These are phyloP conservation scores for Shiraia bambusicola DNA, from an alignment of 2,329 filamentous ascomycete genomes.

Conservation along the genomic window DNA sequence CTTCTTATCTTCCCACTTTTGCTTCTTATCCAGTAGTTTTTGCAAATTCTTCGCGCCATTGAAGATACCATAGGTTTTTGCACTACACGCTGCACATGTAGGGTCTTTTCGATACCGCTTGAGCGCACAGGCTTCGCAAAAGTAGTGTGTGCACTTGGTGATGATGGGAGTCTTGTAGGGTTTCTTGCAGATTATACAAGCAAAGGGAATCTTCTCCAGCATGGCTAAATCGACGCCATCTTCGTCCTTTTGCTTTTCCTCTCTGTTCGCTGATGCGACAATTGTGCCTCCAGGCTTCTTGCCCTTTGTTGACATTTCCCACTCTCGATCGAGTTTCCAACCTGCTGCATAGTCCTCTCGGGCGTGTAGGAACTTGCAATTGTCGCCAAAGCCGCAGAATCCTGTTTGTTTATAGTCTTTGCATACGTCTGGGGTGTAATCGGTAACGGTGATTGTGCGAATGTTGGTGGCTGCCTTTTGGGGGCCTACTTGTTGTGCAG, in stretches of 20 bases:
- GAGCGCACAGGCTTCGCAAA: slow-evolving; percentile 87
- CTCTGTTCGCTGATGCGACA: slow-evolving; percentile 61
- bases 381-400: slow-evolving; percentile 71
- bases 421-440: slow-evolving; percentile 90
- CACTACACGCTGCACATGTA: slow-evolving; percentile 80
- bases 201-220: slow-evolving; percentile 83
- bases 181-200: slow-evolving; percentile 81
- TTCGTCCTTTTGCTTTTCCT: slow-evolving; percentile 45
- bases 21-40: slow-evolving; percentile 75
- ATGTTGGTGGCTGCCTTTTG: slow-evolving; percentile 88
- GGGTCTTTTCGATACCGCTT: slow-evolving; percentile 85
- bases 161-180: slow-evolving; percentile 78
- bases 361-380: slow-evolving; percentile 78
- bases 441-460: slow-evolving; percentile 83
- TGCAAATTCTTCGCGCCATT: slow-evolving; percentile 82
- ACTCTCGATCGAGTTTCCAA: slow-evolving; percentile 93
- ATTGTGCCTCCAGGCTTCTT: slow-evolving; percentile 54
- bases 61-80: slow-evolving; percentile 85
- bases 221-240: slow-evolving; percentile 67
- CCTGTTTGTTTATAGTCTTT: slow-evolving; percentile 83
- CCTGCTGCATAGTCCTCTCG: slow-evolving; percentile 83
- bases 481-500: slow-evolving; percentile 72
- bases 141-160: slow-evolving; percentile 93
- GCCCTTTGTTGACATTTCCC: slow-evolving; percentile 77
- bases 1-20: slow-evolving; percentile 60